Evolutionary conservation across 805 yeast species (phyloP).

Genomic region (Diddensiella transvaalensis): DNA sequence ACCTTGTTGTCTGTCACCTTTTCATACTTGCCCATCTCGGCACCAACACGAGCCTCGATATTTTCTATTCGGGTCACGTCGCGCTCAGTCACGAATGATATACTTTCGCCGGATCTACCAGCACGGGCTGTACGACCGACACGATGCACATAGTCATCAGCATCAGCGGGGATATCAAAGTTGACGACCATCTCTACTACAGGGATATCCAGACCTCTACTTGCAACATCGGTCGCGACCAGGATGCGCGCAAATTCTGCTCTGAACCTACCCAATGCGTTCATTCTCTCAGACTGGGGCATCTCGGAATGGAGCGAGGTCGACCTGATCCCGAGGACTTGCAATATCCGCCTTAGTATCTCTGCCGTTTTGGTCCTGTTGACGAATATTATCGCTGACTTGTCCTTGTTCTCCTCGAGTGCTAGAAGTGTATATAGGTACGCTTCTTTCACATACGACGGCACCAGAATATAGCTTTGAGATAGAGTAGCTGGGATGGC

Average conservation of each 20-base stretch:
- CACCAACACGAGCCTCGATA: slow-evolving; percentile 79
- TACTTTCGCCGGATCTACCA: slow-evolving; percentile 80
- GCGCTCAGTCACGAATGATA: slow-evolving; percentile 78
- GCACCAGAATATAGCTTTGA: slow-evolving; percentile 69
- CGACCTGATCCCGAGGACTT: slow-evolving; percentile 70
- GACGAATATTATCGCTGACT: slow-evolving; percentile 82
- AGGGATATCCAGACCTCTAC: slow-evolving; percentile 97
- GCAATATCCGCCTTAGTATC: slow-evolving; percentile 69
- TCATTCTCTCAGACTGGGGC: slow-evolving; percentile 89
- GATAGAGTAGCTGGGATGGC: slow-evolving; percentile 74
- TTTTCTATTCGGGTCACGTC: slow-evolving; percentile 79
- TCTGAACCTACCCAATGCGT: slow-evolving; percentile 85
- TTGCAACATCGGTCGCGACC: slow-evolving; percentile 95
- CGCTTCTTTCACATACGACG: slow-evolving; percentile 87
- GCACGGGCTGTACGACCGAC: slow-evolving; percentile 99
- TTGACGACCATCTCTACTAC: slow-evolving; percentile 85
- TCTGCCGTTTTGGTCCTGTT: slow-evolving; percentile 91
- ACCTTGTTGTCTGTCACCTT: slow-evolving; percentile 71
- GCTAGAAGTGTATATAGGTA: slow-evolving; percentile 68
- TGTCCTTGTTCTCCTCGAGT: slow-evolving; percentile 56
- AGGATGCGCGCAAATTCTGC: slow-evolving; percentile 92
- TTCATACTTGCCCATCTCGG: slow-evolving; percentile 73
- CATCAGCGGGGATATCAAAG: slow-evolving; percentile 91
- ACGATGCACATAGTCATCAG: slow-evolving; percentile 94
- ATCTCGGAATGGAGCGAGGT: slow-evolving; percentile 91